phyloP scores from a whole-genome alignment of 1,139 yeast genomes.

The Blastobotrys illinoisensis region DNA sequence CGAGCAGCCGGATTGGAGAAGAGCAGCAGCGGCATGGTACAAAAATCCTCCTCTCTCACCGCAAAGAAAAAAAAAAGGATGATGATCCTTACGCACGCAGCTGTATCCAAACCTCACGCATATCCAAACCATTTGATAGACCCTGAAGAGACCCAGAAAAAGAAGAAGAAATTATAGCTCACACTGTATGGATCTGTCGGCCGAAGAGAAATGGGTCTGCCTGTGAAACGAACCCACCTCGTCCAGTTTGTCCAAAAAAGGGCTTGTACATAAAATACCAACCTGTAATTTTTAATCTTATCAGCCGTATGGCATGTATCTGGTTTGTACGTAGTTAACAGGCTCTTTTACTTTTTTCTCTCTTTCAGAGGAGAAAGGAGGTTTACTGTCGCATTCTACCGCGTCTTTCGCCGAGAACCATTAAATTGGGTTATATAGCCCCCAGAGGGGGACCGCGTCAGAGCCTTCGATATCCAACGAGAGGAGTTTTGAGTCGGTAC shows the following conservation, averaged over 20 bases:
- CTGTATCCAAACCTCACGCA: background rate
- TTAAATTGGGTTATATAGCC: background rate
- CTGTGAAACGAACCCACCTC: background rate
- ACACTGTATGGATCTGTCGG: background rate
- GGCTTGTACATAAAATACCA: background rate
- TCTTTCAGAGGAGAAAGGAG: background rate
- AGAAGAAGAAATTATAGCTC: background rate
- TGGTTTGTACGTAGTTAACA: too few relatives aligned
- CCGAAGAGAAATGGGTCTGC: background rate
- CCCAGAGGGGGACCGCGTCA: background rate
- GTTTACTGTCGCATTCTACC: background rate
- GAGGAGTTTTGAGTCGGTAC: background rate
- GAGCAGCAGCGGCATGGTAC: too few relatives aligned
- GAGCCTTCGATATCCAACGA: background rate
- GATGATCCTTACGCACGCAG: background rate
- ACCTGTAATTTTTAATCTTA: background rate
- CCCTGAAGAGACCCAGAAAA: background rate
- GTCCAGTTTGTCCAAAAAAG: background rate
- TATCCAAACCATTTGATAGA: background rate
- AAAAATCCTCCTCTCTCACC: background rate
- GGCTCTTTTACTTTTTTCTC: background rate
- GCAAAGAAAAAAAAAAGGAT: background rate
- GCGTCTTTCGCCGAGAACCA: background rate
- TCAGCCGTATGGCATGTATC: background rate
- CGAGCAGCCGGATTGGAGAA: background rate